Evolutionary conservation across 148 eudicot genomes (phyloP).

Genomic region (Euryodendron excelsum): DNA sequence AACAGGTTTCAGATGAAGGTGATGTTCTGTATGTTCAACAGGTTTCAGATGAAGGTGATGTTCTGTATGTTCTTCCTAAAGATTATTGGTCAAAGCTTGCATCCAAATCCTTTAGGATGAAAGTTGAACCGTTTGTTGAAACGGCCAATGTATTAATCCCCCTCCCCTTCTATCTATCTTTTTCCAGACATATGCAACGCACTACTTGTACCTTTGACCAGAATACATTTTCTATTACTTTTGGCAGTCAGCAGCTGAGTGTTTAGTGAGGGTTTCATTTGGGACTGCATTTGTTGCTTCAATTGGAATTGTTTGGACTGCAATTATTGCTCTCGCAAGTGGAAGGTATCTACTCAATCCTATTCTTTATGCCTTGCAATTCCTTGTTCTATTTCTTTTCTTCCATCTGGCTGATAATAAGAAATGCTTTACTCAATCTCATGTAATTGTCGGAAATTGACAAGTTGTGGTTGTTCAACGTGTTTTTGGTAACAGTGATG

Average conservation of each 20-base stretch:
- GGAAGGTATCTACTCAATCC: slow-evolving; percentile 80
- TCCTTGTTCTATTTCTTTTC: slow-evolving; percentile 6
- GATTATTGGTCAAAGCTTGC: slow-evolving; percentile 84
- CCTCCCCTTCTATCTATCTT: background rate
- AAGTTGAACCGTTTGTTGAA: slow-evolving; percentile 80
- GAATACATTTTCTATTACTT: slow-evolving; percentile 1
- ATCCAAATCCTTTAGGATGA: slow-evolving; percentile 80
- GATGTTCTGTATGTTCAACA: too few species aligned
- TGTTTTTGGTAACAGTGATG: slow-evolving; percentile 45
- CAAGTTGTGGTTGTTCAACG: background rate
- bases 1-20: slow-evolving; percentile 96
- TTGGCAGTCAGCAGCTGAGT: slow-evolving; percentile 82
- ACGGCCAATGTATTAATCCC: slow-evolving; percentile 71
- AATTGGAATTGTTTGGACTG: slow-evolving; percentile 77
- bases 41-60: too few species aligned
- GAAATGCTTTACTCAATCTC: background rate
- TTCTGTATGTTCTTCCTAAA: slow-evolving; percentile 78
- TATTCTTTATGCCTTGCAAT: background rate
- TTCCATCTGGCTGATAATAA: slow-evolving; percentile 1
- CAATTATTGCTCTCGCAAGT: slow-evolving; percentile 77
- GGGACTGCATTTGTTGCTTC: slow-evolving; percentile 95
- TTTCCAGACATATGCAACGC: background rate
- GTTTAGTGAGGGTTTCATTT: slow-evolving; percentile 84
- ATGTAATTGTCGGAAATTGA: background rate
- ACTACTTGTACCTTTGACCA: background rate